A percentile compares a stretch with the other conserved stretches of the same genome.
Conservation (phyloP, 805 yeast species). For the Saccharomycopsis capsularis region DNA sequence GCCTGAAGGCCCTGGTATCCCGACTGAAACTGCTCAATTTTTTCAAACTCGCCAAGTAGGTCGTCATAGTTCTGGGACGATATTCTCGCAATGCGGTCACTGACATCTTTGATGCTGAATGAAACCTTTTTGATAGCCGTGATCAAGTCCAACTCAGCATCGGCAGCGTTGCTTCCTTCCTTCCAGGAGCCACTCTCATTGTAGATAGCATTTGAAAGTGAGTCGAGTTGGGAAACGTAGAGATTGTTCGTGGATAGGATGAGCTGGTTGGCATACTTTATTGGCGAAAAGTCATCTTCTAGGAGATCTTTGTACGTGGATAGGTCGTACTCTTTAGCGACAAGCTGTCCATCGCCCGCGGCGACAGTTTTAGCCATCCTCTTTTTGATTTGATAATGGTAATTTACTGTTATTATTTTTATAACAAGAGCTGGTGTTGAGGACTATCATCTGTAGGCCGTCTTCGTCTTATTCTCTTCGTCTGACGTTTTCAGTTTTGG, state of each 20-base stretch:
- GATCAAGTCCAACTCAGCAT: conserved; percentile 33
- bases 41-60: conserved; percentile 32
- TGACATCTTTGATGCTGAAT: conserved; percentile 37
- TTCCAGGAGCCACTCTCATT: background rate
- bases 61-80: conserved; percentile 31
- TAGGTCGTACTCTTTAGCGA: conserved; percentile 9
- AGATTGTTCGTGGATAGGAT: conserved; percentile 13
- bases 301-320: conserved; percentile 5
- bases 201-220: background rate
- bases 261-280: conserved; percentile 13
- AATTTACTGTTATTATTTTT: background rate
- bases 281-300: conserved; percentile 9
- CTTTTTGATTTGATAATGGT: background rate
- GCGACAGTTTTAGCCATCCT: background rate
- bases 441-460: background rate
- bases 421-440: background rate
- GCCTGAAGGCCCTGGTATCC: conserved; percentile 29
- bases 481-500: background rate
- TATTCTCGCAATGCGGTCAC: conserved; percentile 33
- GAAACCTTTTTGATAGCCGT: conserved; percentile 37
- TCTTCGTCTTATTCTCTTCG: background rate
- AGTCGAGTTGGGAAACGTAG: conserved; percentile 1
- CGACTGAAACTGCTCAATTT: conserved; percentile 28
- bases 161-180: background rate
- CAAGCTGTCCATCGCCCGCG: background rate